Conservation (phyloP, 163 green algal species). For the Trebouxiophyceae sp. region DNA sequence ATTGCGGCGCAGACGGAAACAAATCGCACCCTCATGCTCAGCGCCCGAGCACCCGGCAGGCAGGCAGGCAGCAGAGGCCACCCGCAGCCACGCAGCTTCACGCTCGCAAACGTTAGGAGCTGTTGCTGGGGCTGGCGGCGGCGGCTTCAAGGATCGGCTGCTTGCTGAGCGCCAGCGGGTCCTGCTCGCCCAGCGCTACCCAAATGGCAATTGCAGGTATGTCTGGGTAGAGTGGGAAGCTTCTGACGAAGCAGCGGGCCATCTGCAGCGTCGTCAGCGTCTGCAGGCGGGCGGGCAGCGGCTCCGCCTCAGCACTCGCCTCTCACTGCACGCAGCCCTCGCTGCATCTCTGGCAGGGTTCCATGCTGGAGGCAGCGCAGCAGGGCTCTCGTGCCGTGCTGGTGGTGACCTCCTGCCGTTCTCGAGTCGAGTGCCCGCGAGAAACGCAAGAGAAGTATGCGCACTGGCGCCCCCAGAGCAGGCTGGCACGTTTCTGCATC, state of each 20-base stretch:
- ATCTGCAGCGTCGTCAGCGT: constrained; percentile 36
- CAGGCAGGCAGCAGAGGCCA: too few species aligned
- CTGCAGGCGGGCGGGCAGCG: background rate
- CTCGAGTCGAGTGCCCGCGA: background rate
- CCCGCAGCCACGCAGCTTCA: too few species aligned
- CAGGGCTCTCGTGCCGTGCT: too few species aligned
- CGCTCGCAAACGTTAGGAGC: too few species aligned
- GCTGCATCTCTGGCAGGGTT: background rate
- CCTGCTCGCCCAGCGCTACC: constrained; percentile 1
- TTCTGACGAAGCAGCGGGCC: constrained; percentile 38
- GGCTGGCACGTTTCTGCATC: background rate
- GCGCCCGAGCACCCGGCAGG: too few species aligned
- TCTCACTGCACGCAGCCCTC: background rate
- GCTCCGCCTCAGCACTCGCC: background rate
- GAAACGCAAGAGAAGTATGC: background rate
- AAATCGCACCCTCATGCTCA: too few species aligned
- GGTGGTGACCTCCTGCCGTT: background rate
- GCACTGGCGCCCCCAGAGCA: too few species aligned
- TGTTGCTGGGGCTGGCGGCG: too few species aligned
- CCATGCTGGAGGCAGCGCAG: background rate
- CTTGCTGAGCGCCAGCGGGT: background rate
- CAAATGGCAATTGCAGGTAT: constrained; percentile 20
- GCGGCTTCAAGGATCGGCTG: too few species aligned
- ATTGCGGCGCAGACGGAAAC: too few species aligned
- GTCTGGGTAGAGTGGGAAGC: constrained; percentile 47